Evolutionary conservation across 75 land plant species (phyloP).

Genomic region (Pseudotsuga menziesii): DNA sequence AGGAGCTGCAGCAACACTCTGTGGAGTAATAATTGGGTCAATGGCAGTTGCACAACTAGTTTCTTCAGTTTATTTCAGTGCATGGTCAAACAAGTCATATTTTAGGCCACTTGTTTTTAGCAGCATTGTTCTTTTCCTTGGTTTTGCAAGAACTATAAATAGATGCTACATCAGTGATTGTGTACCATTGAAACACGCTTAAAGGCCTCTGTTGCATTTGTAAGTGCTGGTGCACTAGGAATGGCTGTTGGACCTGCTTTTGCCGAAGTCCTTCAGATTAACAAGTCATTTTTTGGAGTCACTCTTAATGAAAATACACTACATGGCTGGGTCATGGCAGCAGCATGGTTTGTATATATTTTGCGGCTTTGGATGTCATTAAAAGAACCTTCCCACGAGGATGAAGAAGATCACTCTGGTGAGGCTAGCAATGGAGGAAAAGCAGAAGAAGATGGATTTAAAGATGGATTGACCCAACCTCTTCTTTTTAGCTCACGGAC

Average conservation of each 20-base stretch:
- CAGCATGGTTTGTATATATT: slow-evolving; percentile 50
- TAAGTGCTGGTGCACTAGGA: slow-evolving; percentile 75
- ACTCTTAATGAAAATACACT: slow-evolving; percentile 52
- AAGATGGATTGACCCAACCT: slow-evolving; percentile 49
- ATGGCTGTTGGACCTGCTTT: slow-evolving; percentile 76
- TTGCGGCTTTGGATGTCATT: slow-evolving; percentile 42
- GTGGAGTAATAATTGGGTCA: slow-evolving; percentile 67
- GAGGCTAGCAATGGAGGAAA: neutral
- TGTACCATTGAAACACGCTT: slow-evolving; percentile 47
- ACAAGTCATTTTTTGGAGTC: slow-evolving; percentile 26
- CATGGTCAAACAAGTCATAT: slow-evolving; percentile 70
- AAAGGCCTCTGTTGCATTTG: slow-evolving; percentile 70
- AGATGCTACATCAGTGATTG: slow-evolving; percentile 68
- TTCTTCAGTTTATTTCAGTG: slow-evolving; percentile 65
- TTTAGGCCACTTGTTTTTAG: slow-evolving; percentile 63
- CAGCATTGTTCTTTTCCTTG: slow-evolving; percentile 48
- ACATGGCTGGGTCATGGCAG: slow-evolving; percentile 63
- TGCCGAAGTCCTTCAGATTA: slow-evolving; percentile 47
- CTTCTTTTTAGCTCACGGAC: slow-evolving; percentile 30
- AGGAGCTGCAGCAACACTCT: slow-evolving; percentile 67
- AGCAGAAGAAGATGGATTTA: slow-evolving; percentile 23
- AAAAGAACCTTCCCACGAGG: slow-evolving; percentile 44
- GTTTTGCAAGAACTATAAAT: slow-evolving; percentile 78
- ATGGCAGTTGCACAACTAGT: slow-evolving; percentile 75
- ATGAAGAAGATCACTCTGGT: slow-evolving; percentile 7